Percentiles rank a stretch among this genome's conserved stretches.
Evolutionary conservation across 2,329 filamentous ascomycete genomes (phyloP).

Genomic region (Colletotrichum shisoi): DNA sequence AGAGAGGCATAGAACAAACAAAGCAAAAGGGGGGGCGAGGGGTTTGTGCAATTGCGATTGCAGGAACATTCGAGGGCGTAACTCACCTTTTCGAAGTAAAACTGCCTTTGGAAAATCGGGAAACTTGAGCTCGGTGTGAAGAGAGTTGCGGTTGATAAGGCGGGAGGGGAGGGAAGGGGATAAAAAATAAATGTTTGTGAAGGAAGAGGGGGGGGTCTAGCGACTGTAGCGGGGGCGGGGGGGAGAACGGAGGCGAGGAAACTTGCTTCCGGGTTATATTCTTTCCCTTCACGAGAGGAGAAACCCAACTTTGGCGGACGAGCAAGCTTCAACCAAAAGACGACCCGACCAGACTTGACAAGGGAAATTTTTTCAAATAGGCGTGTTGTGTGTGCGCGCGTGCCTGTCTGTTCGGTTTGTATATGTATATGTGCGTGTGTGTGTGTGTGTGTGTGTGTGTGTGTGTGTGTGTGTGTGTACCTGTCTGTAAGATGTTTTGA

Average conservation of each 20-base stretch:
- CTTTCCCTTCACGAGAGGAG: neutral
- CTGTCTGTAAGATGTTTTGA: too few relatives aligned
- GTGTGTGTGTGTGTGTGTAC: neutral
- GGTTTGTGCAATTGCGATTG: constrained; percentile 10
- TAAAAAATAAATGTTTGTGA: constrained; percentile 35
- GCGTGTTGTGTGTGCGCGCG: too few relatives aligned
- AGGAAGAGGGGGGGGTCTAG: constrained; percentile 37
- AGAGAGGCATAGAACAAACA: neutral
- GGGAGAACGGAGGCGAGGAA: constrained; percentile 18
- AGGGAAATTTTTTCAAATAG: constrained; percentile 15
- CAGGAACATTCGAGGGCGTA: constrained; percentile 19
- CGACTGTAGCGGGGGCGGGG: constrained; percentile 14
- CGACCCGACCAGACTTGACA: constrained; percentile 23
- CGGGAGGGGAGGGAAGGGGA: constrained; percentile 21
- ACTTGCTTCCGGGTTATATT: constrained; percentile 16
- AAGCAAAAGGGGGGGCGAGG: neutral
- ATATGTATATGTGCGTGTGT: neutral
- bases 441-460: neutral
- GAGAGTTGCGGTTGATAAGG: constrained; percentile 29
- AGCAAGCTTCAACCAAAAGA: neutral
- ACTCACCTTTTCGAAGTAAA: constrained; percentile 38
- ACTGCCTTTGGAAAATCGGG: constrained; percentile 20
- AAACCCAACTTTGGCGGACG: neutral
- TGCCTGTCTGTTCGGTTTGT: too few relatives aligned
- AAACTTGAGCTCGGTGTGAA: constrained; percentile 22